Conservation (phyloP, 1,139 yeast genomes). For the Pichia kudriavzevii region DNA sequence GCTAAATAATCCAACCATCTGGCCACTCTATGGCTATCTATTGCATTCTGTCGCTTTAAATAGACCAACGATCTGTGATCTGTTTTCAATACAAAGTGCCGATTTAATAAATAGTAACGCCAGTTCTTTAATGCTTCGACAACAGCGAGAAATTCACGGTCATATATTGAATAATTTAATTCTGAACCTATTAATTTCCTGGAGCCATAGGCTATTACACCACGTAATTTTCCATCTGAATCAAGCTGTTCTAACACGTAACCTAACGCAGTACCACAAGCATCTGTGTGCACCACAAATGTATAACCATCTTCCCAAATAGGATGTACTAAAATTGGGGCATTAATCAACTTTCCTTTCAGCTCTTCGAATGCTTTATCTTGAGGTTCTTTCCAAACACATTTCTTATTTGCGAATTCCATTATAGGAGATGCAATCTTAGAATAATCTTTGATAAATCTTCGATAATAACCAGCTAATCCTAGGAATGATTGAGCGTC, state of each 20-base stretch:
- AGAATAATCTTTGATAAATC: slow-evolving; percentile 8
- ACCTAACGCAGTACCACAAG: slow-evolving; percentile 4
- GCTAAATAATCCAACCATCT: slow-evolving; percentile 7
- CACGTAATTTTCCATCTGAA: neutral
- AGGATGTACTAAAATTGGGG: slow-evolving; percentile 3
- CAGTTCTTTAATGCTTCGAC: slow-evolving; percentile 5
- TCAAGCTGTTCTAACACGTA: slow-evolving; percentile 5
- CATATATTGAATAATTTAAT: slow-evolving; percentile 2
- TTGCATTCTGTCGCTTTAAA: slow-evolving; percentile 2
- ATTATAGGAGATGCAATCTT: slow-evolving; percentile 4
- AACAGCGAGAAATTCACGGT: slow-evolving; percentile 4
- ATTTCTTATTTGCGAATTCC: slow-evolving; percentile 2
- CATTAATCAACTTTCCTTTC: neutral
- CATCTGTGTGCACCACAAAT: slow-evolving; percentile 5
- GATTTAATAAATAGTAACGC: slow-evolving; percentile 2
- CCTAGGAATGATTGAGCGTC: slow-evolving; percentile 9
- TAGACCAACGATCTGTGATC: slow-evolving; percentile 3
- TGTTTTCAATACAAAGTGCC: slow-evolving; percentile 2
- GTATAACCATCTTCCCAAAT: neutral
- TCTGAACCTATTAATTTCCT: slow-evolving; percentile 2
- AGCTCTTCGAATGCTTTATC: slow-evolving; percentile 2
- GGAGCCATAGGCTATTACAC: slow-evolving; percentile 4
- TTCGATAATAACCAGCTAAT: slow-evolving; percentile 9
- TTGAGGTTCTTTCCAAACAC: slow-evolving; percentile 1
- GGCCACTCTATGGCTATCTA: slow-evolving; percentile 2